These are phyloP conservation scores for Aspergillus ochraceus DNA, from an alignment of 2,329 filamentous ascomycete species.

Conservation along the genomic window DNA sequence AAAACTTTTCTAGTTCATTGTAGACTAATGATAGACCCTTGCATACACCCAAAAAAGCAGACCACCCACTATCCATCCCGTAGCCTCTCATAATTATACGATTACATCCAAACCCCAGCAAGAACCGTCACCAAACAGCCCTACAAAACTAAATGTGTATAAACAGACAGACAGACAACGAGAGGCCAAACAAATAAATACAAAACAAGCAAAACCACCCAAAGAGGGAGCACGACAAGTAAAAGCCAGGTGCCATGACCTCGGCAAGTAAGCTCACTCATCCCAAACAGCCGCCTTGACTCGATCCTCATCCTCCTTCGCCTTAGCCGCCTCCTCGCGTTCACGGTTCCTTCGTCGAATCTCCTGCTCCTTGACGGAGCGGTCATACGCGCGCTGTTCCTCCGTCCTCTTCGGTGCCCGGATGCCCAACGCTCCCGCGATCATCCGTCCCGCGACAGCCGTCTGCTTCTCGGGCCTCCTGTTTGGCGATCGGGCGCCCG, in stretches of 20 bases:
- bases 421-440: slow-evolving; percentile 83
- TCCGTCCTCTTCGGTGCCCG: slow-evolving; percentile 78
- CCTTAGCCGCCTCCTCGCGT: slow-evolving; percentile 62
- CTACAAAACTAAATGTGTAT: neutral
- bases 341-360: slow-evolving; percentile 73
- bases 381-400: slow-evolving; percentile 85
- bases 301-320: slow-evolving; percentile 66
- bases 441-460: slow-evolving; percentile 83
- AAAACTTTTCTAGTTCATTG: neutral
- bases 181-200: neutral
- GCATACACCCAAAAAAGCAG: neutral
- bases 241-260: neutral
- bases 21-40: neutral
- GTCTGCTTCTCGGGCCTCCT: slow-evolving; percentile 85
- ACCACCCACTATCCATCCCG: neutral
- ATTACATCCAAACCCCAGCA: neutral
- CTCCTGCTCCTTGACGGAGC: slow-evolving; percentile 79
- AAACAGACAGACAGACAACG: neutral
- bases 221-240: neutral
- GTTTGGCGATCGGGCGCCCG: slow-evolving; percentile 13
- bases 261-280: slow-evolving; percentile 43
- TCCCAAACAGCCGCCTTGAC: slow-evolving; percentile 89
- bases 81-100: neutral
- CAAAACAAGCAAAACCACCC: neutral
- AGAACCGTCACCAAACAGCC: neutral